Conservation (phyloP, 345 rosid species). For the Populus tremula region DNA sequence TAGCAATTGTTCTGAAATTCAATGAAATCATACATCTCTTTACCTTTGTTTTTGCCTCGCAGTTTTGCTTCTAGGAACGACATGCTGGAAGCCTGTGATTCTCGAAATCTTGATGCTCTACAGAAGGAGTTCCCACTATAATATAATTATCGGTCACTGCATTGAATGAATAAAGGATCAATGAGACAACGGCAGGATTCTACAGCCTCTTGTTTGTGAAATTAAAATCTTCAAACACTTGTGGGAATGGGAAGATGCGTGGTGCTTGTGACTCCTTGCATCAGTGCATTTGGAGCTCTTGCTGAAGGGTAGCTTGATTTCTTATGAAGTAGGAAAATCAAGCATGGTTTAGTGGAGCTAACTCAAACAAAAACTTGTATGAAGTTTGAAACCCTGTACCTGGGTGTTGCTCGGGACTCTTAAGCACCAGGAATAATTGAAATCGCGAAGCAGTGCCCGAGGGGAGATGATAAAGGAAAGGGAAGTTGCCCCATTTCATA, state of each 20-base stretch:
- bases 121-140: constrained; percentile 88
- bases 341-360: background rate
- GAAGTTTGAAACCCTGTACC: background rate
- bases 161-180: background rate
- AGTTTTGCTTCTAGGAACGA: constrained; percentile 85
- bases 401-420: background rate
- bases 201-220: background rate
- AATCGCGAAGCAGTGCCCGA: background rate
- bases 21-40: background rate
- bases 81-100: constrained; percentile 83
- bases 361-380: background rate
- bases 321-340: background rate
- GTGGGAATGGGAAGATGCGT: background rate
- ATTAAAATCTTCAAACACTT: background rate
- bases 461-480: background rate
- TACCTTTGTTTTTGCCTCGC: constrained; percentile 14
- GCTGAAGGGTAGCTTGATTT: background rate
- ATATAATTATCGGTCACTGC: background rate
- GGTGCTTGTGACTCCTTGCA: background rate
- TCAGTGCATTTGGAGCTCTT: background rate
- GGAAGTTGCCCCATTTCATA: background rate
- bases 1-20: background rate
- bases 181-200: background rate
- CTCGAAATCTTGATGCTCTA: constrained; percentile 84
- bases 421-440: background rate